Evolutionary conservation across 257 asterid species (phyloP).

Genomic region (Linderniella brevidens): DNA sequence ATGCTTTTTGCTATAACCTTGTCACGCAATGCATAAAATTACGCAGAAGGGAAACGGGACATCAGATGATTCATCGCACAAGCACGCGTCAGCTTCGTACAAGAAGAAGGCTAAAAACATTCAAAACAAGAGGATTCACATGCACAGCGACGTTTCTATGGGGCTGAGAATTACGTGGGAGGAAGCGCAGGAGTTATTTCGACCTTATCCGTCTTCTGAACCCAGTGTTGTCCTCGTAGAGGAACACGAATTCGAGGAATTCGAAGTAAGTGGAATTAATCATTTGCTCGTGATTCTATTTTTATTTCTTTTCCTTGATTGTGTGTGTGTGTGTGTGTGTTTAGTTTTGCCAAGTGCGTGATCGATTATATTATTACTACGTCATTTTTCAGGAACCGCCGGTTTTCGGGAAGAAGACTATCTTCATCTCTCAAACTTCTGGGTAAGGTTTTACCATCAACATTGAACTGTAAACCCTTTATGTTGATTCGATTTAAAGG

Average conservation of each 20-base stretch:
- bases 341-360: no score
- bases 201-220: conserved; percentile 51
- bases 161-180: conserved; percentile 78
- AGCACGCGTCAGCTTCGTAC: conserved; percentile 14
- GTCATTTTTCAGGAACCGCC: conserved; percentile 68
- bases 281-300: not conserved
- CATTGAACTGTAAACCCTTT: not conserved
- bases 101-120: conserved; percentile 76
- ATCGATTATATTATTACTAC: conserved; percentile 12
- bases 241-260: conserved; percentile 70
- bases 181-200: conserved; percentile 84
- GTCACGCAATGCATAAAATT: conserved; percentile 5
- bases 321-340: not conserved
- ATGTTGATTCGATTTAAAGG: no score
- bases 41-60: conserved; percentile 44
- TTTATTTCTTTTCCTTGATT: not conserved
- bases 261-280: conserved; percentile 22
- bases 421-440: conserved; percentile 51
- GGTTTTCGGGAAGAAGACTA: conserved; percentile 69
- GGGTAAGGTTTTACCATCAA: conserved; percentile 40
- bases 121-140: conserved; percentile 72
- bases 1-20: not conserved
- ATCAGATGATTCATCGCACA: conserved; percentile 35
- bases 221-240: conserved; percentile 58
- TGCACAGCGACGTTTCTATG: conserved; percentile 61